phyloP scores from a whole-genome alignment of 768 basidiomycete genomes.

The Tulasnella sp. region DNA sequence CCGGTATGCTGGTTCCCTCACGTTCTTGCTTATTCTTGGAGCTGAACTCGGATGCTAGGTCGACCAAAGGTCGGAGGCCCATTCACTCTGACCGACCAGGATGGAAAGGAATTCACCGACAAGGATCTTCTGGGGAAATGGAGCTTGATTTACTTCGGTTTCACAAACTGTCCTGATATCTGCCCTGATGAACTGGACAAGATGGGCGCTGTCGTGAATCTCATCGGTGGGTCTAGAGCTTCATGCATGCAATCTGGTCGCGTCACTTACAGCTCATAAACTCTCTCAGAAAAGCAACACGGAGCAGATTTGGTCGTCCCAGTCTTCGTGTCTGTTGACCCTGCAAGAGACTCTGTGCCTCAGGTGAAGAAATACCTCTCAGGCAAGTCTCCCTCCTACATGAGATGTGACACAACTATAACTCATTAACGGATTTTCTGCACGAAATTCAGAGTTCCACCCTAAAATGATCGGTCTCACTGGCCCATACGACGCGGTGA shows the following conservation, averaged over 20 bases:
- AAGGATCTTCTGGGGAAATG: conserved; percentile 79
- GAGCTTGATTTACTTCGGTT: conserved; percentile 95
- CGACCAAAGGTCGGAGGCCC: conserved; percentile 75
- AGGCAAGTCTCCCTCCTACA: conserved; percentile 23
- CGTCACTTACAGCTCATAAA: background rate
- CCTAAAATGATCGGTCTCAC: conserved; percentile 79
- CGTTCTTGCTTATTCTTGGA: background rate
- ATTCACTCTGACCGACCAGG: conserved; percentile 60
- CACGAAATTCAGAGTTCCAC: conserved; percentile 67
- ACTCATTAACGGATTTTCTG: background rate
- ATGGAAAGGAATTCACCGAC: conserved; percentile 65
- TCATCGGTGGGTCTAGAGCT: conserved; percentile 43
- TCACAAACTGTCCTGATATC: conserved; percentile 98
- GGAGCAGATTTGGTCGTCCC: conserved; percentile 64
- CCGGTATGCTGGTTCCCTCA: conserved; percentile 18
- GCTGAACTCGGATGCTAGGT: background rate
- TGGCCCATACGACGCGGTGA: conserved; percentile 74
- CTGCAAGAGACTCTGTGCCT: conserved; percentile 66
- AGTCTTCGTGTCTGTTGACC: conserved; percentile 93
- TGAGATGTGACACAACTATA: background rate
- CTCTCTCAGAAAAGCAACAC: conserved; percentile 47
- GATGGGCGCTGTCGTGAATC: conserved; percentile 63
- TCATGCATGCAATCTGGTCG: background rate
- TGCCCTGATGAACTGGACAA: conserved; percentile 98
- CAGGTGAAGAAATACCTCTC: conserved; percentile 33